Conservation (phyloP, 306 rosid genomes). For the Alnus glutinosa region DNA sequence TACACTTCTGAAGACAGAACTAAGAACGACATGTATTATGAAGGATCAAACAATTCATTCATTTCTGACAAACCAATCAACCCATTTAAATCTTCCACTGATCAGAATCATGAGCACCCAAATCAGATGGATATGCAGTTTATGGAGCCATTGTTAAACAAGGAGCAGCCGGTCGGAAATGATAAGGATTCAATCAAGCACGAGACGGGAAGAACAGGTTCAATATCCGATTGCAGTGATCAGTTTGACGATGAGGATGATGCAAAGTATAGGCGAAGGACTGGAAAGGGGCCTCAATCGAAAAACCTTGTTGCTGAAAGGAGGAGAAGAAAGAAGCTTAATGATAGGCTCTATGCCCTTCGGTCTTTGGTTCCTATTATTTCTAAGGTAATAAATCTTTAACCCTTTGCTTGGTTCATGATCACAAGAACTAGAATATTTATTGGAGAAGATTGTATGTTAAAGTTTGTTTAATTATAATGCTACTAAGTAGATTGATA, state of each 20-base stretch:
- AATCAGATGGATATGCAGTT: slow-evolving; percentile 34
- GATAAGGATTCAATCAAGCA: slow-evolving; percentile 55
- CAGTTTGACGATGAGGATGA: slow-evolving; percentile 79
- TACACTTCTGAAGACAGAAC: slow-evolving; percentile 42
- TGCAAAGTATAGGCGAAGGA: slow-evolving; percentile 61
- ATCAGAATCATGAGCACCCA: slow-evolving; percentile 24
- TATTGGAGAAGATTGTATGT: neutral
- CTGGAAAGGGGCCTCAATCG: slow-evolving; percentile 71
- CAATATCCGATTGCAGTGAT: slow-evolving; percentile 86
- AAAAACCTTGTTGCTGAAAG: slow-evolving; percentile 90
- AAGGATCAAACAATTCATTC: slow-evolving; percentile 56
- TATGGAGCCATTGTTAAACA: slow-evolving; percentile 41
- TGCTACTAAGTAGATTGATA: too few species aligned
- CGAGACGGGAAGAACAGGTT: slow-evolving; percentile 55
- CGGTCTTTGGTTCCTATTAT: slow-evolving; percentile 89
- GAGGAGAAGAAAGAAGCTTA: slow-evolving; percentile 91
- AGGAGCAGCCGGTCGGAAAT: slow-evolving; percentile 48
- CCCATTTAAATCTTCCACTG: slow-evolving; percentile 28
- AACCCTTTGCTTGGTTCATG: neutral
- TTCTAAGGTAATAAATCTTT: slow-evolving; percentile 53
- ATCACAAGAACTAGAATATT: neutral
- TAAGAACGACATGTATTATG: slow-evolving; percentile 41
- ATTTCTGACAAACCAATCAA: slow-evolving; percentile 43
- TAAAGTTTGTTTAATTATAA: neutral
- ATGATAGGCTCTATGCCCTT: slow-evolving; percentile 77